Evolutionary conservation across 371 early-diverging fungal species (phyloP).

Genomic region (Rhizopus stolonifer): DNA sequence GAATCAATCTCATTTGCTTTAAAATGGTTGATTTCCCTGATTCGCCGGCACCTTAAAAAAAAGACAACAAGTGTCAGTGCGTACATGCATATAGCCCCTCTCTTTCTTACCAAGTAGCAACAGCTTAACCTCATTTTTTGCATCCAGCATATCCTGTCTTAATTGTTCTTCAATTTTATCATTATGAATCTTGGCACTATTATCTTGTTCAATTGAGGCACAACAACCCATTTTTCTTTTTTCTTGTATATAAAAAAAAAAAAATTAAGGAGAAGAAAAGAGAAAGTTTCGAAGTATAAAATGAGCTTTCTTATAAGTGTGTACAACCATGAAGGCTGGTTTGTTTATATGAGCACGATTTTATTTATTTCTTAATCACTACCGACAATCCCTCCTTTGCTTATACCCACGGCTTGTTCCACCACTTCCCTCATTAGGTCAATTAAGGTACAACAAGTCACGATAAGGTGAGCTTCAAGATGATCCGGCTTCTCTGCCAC

Average conservation of each 20-base stretch:
- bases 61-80: not conserved
- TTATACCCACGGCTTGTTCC: constrained; percentile 48
- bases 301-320: not conserved
- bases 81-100: not conserved
- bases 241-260: too few species aligned
- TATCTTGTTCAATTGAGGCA: constrained; percentile 60
- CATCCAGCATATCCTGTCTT: constrained; percentile 71
- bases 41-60: constrained; percentile 85
- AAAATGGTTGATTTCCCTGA: constrained; percentile 96
- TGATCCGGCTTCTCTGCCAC: constrained; percentile 28
- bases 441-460: constrained; percentile 48
- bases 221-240: constrained; percentile 81
- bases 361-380: constrained; percentile 33
- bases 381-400: constrained; percentile 45
- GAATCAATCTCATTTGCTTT: constrained; percentile 97
- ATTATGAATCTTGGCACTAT: constrained; percentile 36
- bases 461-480: constrained; percentile 37
- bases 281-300: not conserved
- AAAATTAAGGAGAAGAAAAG: too few species aligned
- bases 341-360: too few species aligned
- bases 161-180: constrained; percentile 89
- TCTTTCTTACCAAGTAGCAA: constrained; percentile 76
- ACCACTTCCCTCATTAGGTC: constrained; percentile 53
- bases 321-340: not conserved
- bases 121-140: constrained; percentile 92